A percentile compares a stretch with the other conserved stretches of the same genome.
Evolutionary conservation across 306 rosid species (phyloP).

Genomic region (Gynostemma pentaphyllum): DNA sequence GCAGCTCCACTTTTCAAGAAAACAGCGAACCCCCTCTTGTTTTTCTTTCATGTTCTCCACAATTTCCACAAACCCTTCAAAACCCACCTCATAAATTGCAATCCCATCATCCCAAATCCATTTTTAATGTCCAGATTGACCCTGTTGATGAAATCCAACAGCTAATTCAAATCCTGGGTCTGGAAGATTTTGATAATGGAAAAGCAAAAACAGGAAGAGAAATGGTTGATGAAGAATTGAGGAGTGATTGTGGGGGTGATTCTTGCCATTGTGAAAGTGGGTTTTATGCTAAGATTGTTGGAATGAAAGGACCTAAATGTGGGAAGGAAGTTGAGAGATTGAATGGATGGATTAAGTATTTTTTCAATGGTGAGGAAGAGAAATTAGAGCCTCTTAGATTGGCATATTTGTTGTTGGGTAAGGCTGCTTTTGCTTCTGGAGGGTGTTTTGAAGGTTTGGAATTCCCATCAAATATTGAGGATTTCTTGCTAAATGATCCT

Average conservation of each 20-base stretch:
- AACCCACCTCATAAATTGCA: background rate
- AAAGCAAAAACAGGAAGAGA: background rate
- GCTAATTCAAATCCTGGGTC: conserved; percentile 47
- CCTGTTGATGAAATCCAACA: conserved; percentile 34
- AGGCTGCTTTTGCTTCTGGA: conserved; percentile 43
- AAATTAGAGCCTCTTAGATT: conserved; percentile 63
- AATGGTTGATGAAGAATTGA: background rate
- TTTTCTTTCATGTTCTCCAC: conserved; percentile 50
- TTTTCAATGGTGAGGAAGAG: conserved; percentile 38
- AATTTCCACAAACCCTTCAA: conserved; percentile 18
- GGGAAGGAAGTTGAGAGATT: conserved; percentile 56
- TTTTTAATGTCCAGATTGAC: conserved; percentile 2
- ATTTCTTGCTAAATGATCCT: conserved; percentile 60
- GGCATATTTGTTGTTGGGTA: conserved; percentile 68
- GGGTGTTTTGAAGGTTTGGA: conserved; percentile 44
- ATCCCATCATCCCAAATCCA: conserved; percentile 2
- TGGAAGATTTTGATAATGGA: conserved; percentile 8
- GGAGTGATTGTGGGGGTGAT: conserved; percentile 15
- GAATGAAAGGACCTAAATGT: conserved; percentile 75
- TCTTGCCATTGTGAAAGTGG: conserved; percentile 73
- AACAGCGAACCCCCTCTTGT: conserved; percentile 49
- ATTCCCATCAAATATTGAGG: conserved; percentile 60
- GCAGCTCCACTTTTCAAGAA: conserved; percentile 16
- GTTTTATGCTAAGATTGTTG: conserved; percentile 68
- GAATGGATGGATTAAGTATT: conserved; percentile 68